A percentile compares a stretch with the other conserved stretches of the same genome.
These are phyloP conservation scores for Conticribra weissflogii DNA, from an alignment of 108 stramenopile genomes.

Conservation along the genomic window DNA sequence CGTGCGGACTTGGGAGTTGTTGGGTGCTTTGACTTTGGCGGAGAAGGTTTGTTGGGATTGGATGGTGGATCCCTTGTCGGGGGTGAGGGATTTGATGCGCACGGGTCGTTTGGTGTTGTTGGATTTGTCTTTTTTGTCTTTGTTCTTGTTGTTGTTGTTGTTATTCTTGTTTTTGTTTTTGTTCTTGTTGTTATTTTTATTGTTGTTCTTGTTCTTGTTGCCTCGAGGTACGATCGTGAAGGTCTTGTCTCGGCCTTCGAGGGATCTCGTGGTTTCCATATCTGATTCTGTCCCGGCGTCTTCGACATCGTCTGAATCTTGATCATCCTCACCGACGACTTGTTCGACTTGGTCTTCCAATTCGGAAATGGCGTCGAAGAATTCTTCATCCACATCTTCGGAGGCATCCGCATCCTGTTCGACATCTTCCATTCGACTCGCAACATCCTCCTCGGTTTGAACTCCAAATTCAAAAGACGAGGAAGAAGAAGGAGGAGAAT, in stretches of 20 bases:
- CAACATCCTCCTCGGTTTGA: too few species aligned
- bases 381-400: not conserved
- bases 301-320: not conserved
- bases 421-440: too few species aligned
- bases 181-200: not conserved
- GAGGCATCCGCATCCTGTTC: not conserved
- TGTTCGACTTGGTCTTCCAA: constrained; percentile 3
- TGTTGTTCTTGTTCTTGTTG: not conserved
- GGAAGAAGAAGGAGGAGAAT: too few species aligned
- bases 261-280: not conserved
- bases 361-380: not conserved
- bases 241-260: too few species aligned
- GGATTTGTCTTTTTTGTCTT: not conserved
- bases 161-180: not conserved
- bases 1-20: not conserved
- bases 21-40: not conserved
- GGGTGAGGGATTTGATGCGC: not conserved
- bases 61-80: not conserved
- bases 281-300: not conserved
- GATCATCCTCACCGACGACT: not conserved
- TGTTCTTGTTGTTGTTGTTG: not conserved
- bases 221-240: not conserved
- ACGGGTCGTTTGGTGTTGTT: not conserved
- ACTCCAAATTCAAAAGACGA: too few species aligned
- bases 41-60: not conserved